These are phyloP conservation scores for Solanum rostratum DNA, from an alignment of 257 asterid genomes.

Conservation along the genomic window DNA sequence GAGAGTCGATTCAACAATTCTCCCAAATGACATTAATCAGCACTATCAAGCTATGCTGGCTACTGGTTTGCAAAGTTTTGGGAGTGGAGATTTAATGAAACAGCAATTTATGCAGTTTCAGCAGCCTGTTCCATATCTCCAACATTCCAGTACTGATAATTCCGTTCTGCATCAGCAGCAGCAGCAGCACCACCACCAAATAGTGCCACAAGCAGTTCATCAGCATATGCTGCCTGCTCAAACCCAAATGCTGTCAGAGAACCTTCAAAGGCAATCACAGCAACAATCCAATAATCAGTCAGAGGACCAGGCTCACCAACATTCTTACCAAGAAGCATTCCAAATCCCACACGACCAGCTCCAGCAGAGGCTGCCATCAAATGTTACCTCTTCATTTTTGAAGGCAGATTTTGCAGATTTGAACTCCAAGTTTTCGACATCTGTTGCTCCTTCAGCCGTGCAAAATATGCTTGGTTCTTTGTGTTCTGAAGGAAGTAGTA, in stretches of 20 bases:
- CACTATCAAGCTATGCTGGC: constrained; percentile 81
- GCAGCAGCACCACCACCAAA: background rate
- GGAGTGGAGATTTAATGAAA: constrained; percentile 50
- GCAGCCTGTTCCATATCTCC: constrained; percentile 65
- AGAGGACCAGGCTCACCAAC: constrained; percentile 35
- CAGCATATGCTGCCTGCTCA: constrained; percentile 50
- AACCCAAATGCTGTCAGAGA: constrained; percentile 56
- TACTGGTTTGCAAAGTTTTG: constrained; percentile 50
- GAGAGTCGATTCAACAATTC: constrained; percentile 53
- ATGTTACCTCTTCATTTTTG: constrained; percentile 52
- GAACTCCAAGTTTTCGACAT: constrained; percentile 35
- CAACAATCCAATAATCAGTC: constrained; percentile 46
- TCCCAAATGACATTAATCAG: constrained; percentile 59
- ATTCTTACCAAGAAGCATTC: constrained; percentile 47
- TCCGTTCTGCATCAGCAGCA: constrained; percentile 40
- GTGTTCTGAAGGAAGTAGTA: constrained; percentile 56
- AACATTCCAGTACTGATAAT: constrained; percentile 44
- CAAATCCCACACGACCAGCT: constrained; percentile 51
- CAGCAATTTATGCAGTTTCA: constrained; percentile 68
- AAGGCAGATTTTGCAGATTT: constrained; percentile 45
- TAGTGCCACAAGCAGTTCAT: constrained; percentile 34
- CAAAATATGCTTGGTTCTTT: constrained; percentile 68
- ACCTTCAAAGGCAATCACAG: constrained; percentile 40
- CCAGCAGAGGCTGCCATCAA: constrained; percentile 54
- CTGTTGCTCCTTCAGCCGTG: constrained; percentile 38